These are phyloP conservation scores for Aspergillus bridgeri DNA, from an alignment of 495 filamentous ascomycete species.

Conservation along the genomic window DNA sequence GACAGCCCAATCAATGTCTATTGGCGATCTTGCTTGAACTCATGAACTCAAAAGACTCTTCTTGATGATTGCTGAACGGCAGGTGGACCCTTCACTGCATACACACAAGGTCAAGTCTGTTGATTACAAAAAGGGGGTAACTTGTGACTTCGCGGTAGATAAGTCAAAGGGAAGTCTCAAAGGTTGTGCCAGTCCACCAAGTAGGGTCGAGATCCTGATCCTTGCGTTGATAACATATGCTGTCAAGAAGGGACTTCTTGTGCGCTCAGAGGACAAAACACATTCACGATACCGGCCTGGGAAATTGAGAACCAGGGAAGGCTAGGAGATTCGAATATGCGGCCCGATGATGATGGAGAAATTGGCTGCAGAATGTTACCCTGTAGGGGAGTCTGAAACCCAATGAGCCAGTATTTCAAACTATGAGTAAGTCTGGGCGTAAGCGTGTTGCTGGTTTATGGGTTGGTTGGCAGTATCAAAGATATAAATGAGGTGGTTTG, in stretches of 20 bases:
- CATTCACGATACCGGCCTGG: background rate
- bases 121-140: slow-evolving; percentile 29
- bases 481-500: background rate
- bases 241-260: background rate
- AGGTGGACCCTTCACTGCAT: slow-evolving; percentile 34
- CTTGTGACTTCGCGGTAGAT: slow-evolving; percentile 14
- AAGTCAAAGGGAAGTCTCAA: slow-evolving; percentile 9
- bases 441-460: background rate
- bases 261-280: background rate
- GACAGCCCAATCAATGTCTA: slow-evolving; percentile 31
- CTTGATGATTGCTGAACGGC: slow-evolving; percentile 31
- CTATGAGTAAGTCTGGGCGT: background rate
- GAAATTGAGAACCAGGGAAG: background rate
- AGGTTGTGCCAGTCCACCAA: slow-evolving; percentile 23
- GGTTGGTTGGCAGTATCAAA: background rate
- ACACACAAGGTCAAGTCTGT: slow-evolving; percentile 35
- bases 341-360: background rate
- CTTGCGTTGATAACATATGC: background rate
- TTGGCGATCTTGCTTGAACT: slow-evolving; percentile 26
- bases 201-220: background rate
- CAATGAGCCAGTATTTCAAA: background rate
- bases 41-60: slow-evolving; percentile 26
- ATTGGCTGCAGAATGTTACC: background rate
- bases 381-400: background rate
- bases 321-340: background rate